phyloP scores from a whole-genome alignment of 1,284 basidiomycete species.

The Ceratobasidium sp. region DNA sequence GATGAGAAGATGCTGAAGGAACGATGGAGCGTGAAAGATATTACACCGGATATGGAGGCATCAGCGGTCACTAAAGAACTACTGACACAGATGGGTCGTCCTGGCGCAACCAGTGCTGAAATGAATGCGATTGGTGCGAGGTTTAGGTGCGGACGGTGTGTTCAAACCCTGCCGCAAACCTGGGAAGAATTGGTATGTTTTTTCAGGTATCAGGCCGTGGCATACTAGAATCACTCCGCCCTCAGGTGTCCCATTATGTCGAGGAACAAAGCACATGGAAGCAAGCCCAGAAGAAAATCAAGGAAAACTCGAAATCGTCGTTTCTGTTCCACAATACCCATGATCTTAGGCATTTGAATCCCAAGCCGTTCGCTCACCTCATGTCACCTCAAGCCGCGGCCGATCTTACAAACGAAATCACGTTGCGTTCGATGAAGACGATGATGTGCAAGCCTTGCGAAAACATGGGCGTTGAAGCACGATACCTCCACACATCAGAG shows the following conservation, averaged over 20 bases:
- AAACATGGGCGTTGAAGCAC: neutral
- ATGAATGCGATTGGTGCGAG: neutral
- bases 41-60: neutral
- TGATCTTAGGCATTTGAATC: neutral
- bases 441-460: neutral
- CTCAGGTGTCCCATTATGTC: neutral
- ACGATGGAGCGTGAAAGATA: neutral
- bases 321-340: slow-evolving; percentile 17
- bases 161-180: neutral
- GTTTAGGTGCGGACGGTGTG: slow-evolving; percentile 17
- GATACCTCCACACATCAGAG: neutral
- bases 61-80: neutral
- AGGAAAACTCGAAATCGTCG: too few relatives aligned
- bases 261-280: neutral
- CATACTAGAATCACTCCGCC: neutral
- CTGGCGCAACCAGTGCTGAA: neutral
- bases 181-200: slow-evolving; percentile 24
- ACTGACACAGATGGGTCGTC: neutral
- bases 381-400: neutral
- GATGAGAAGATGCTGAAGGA: neutral
- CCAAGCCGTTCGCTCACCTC: neutral
- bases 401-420: neutral
- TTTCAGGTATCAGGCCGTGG: too few relatives aligned
- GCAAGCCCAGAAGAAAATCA: too few relatives aligned
- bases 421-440: neutral